Percentiles rank a stretch among this genome's conserved stretches.
Conservation (phyloP, 2,329 filamentous ascomycete genomes). For the Lojkania enalia region DNA sequence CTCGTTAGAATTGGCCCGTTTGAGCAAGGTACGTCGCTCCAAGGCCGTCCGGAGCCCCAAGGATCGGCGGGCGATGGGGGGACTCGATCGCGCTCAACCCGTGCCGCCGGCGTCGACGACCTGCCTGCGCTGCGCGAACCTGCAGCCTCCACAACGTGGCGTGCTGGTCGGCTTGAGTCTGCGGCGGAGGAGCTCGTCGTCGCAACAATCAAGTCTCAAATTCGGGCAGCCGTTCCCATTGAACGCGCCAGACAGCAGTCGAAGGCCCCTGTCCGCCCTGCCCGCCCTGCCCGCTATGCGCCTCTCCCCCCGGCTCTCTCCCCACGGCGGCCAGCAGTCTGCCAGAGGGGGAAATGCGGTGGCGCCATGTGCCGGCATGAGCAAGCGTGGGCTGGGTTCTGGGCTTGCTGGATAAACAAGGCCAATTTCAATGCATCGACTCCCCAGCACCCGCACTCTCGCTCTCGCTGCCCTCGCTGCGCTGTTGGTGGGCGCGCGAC, state of each 20-base stretch:
- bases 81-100: conserved; percentile 16
- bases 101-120: conserved; percentile 20
- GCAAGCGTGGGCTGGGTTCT: conserved; percentile 3
- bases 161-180: conserved; percentile 11
- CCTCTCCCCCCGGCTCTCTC: no score
- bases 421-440: conserved; percentile 11
- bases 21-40: background rate
- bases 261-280: background rate
- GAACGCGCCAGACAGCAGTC: background rate
- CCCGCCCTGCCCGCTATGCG: background rate
- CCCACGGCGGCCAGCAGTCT: background rate
- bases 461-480: background rate
- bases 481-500: background rate
- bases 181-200: background rate
- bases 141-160: conserved; percentile 25
- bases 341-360: background rate
- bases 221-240: background rate
- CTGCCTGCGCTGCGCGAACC: conserved; percentile 15
- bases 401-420: conserved; percentile 13
- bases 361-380: conserved; percentile 1
- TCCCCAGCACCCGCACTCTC: background rate
- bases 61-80: conserved; percentile 14
- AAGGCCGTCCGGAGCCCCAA: background rate
- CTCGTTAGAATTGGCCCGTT: conserved; percentile 2
- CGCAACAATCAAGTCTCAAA: background rate